Evolutionary conservation across 2,329 filamentous ascomycete species (phyloP).

Genomic region (Stemphylium beticola): DNA sequence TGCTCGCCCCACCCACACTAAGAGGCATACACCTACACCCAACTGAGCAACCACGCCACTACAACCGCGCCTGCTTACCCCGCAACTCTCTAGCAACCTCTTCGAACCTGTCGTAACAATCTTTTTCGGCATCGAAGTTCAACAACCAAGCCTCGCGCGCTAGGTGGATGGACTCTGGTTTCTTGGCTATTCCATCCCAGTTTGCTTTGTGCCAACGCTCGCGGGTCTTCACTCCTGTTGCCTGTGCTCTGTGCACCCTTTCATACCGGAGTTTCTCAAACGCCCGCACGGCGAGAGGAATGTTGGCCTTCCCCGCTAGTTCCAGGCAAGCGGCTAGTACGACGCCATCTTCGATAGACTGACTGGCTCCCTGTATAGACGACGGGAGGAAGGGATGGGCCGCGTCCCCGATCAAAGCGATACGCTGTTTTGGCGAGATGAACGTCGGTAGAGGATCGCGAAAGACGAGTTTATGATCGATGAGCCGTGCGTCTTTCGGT

Average conservation of each 20-base stretch:
- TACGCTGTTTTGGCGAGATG: conserved; percentile 56
- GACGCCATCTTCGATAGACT: conserved; percentile 59
- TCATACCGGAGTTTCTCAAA: conserved; percentile 44
- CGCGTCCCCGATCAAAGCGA: conserved; percentile 60
- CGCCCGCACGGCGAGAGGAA: conserved; percentile 31
- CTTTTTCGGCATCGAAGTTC: conserved; percentile 40
- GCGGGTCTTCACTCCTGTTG: conserved; percentile 37
- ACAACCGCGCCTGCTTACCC: conserved; percentile 15
- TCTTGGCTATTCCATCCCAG: conserved; percentile 34
- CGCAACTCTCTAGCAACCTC: conserved; percentile 24
- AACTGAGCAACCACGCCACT: conserved; percentile 2
- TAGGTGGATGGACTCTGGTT: conserved; percentile 37
- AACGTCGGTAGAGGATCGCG: conserved; percentile 61
- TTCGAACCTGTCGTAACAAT: conserved; percentile 40
- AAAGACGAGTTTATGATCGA: conserved; percentile 64
- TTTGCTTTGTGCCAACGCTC: conserved; percentile 42
- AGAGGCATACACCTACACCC: neutral
- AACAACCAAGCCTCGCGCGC: conserved; percentile 40
- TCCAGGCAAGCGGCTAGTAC: conserved; percentile 37
- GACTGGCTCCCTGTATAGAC: conserved; percentile 60
- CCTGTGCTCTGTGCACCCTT: conserved; percentile 38
- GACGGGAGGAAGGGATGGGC: conserved; percentile 62
- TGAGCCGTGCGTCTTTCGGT: conserved; percentile 40
- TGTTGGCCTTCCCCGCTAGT: conserved; percentile 32
- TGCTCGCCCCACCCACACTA: neutral